Conservation (phyloP, 495 filamentous ascomycete species). For the Hypoxylon perforatum region DNA sequence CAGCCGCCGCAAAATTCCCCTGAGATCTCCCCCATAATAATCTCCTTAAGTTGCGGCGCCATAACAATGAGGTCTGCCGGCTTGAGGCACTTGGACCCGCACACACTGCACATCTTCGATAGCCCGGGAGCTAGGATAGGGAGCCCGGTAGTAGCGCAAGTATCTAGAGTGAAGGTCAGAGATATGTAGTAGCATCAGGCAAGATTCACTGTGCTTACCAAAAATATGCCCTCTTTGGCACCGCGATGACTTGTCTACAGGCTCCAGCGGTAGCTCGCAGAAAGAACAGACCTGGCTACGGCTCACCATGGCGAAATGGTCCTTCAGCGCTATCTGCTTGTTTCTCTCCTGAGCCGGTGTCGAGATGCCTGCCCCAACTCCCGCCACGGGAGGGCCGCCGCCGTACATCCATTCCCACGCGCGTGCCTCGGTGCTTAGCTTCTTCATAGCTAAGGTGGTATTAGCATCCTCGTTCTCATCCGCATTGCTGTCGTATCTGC, state of each 20-base stretch:
- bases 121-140: constrained; percentile 56
- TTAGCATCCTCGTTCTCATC: constrained; percentile 9
- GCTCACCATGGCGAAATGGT: constrained; percentile 44
- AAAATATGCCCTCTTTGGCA: constrained; percentile 48
- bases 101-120: constrained; percentile 56
- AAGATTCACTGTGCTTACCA: constrained; percentile 30
- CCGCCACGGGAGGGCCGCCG: constrained; percentile 53
- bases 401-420: constrained; percentile 63
- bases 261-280: constrained; percentile 44
- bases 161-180: constrained; percentile 21
- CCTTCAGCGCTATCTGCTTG: constrained; percentile 30
- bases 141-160: constrained; percentile 56
- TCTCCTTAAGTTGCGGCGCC: constrained; percentile 41
- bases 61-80: constrained; percentile 43
- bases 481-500: constrained; percentile 34
- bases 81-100: constrained; percentile 54
- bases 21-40: constrained; percentile 45
- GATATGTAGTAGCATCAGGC: background rate
- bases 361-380: constrained; percentile 40
- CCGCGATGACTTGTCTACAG: constrained; percentile 17
- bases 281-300: constrained; percentile 51
- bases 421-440: constrained; percentile 55
- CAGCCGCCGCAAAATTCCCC: constrained; percentile 55
- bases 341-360: background rate
- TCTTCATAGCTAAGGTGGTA: constrained; percentile 9